Evolutionary conservation across 1,284 basidiomycete genomes (phyloP), one percentile per base, ranked within the genome.

Genomic region (Malassezia psittaci): DNA sequence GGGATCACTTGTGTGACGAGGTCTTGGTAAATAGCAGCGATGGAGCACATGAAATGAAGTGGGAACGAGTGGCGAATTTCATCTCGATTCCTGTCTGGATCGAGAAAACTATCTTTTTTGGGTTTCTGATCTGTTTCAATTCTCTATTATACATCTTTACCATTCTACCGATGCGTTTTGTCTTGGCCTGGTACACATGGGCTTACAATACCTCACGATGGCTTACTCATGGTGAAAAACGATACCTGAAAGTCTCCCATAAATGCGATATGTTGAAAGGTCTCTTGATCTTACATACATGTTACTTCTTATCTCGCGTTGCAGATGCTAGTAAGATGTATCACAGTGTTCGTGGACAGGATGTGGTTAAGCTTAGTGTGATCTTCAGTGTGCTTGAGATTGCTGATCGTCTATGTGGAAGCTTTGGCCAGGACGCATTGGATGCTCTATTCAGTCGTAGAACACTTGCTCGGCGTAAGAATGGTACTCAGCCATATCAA

Each of bases 291-390:
- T 73, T 86, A 4, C 74, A 85, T 33, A 86, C 89, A 0, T 82
- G 93, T 47, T 66, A 83, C 33, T 81, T 91, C 36, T 79, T 96
- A 5, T 80, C 84, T 32, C 83, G 86, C 3, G 79, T 91, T 33
- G 93, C 91, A 5, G 93, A 98, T 72, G 87, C 90, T 11, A 94
- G 90, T 77, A 94, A 94, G 77, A 94, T 99, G 75, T 99, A 99
- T 68, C 94, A 99, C 72, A 87, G 86, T 16, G 96, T 99, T 50
- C 84, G 94, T n/a, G 94, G 93, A 0, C 94, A 98, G 77, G 69
- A 72, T 49, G 62, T 72, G 7, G 64, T 99, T 79, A 99, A 98
- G 78, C 79, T 99, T 52, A 96, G 96, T 78, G 94, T 99, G 60
- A 96, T 99, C 59, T 99, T 96, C 79, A 98, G 96, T 75, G 93